Evolutionary conservation across 2,329 filamentous ascomycete genomes (phyloP), one percentile per base, ranked within the genome.

Genomic region (Stagonosporopsis tanaceti): DNA sequence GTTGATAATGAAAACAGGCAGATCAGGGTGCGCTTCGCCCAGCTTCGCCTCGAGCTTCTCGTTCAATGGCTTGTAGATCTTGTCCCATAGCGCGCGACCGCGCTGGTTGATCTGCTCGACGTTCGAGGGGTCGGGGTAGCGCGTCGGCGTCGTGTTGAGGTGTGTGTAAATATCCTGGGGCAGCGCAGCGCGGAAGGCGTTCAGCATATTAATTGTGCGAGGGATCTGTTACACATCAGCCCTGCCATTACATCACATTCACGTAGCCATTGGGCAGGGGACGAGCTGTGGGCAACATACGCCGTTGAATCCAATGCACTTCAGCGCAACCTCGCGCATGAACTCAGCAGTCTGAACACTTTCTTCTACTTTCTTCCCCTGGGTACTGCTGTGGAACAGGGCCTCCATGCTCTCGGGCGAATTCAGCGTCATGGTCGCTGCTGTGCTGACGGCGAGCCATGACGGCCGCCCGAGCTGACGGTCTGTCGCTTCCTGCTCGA

Each of bases 381-480:
- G 61, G 41, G 57, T 72, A 20, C 54, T 66, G 20, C 79, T 67
- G 44, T 82, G 70, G 77, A 87, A 88, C 12, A 93, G 83, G 22
- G 84, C 77, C 4, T 85, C 78, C 63, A 94, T 85, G 3, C 90
- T 89, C 55, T 90, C 89, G 24, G 91, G 91, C 1, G 91, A 93
- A 80, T 96, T 95, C 81, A 95, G 87, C 1, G 92, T 95, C 79
- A 94, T 91, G 1, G 91, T 92, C 17, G 91, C 88, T 30, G 91
- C 92, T 0, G 91, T 89, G 9, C 67, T 68, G 17, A 76, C 64
- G 25, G 70, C 66, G n/a, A 76, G 70, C 73, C 73, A 76, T 68
- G 72, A 74, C 22, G 73, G 73, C 4, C 71, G 65, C 1, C 70
- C 68, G 1, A 76, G 63, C 35, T 69, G 70, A 5, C 64, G 65